phyloP scores from a whole-genome alignment of 208 protist genomes.

The Acanthamoeba healyi region DNA sequence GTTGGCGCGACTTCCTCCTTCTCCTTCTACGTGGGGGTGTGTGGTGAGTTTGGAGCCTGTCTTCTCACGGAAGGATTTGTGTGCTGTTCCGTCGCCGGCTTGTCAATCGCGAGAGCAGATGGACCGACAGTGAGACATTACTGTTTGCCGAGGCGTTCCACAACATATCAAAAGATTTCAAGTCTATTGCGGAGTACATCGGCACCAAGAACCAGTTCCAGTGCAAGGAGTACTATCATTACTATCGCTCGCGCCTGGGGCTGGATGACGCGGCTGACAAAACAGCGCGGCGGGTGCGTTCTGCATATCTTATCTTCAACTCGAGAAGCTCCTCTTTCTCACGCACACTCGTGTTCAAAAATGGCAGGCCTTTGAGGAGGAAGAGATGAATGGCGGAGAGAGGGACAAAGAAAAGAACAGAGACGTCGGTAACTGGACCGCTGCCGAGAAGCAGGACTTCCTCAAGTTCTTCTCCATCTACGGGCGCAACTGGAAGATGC shows the following conservation, averaged over 20 bases:
- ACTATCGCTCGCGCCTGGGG: conserved; percentile 67
- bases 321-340: background rate
- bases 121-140: conserved; percentile 70
- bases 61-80: too few relatives aligned
- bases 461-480: conserved; percentile 75
- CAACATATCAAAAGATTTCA: conserved; percentile 74
- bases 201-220: conserved; percentile 78
- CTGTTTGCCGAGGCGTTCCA: conserved; percentile 71
- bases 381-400: conserved; percentile 28
- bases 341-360: background rate
- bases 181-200: conserved; percentile 74
- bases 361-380: conserved; percentile 21
- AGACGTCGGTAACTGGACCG: conserved; percentile 63
- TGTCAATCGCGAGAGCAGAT: too few relatives aligned
- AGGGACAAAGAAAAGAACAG: conserved; percentile 51
- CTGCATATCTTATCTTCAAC: background rate
- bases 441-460: conserved; percentile 66
- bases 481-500: conserved; percentile 75
- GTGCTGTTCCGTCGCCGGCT: too few relatives aligned
- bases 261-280: conserved; percentile 56
- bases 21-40: background rate
- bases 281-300: background rate
- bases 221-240: conserved; percentile 76
- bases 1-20: background rate
- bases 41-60: background rate